These are phyloP conservation scores for Aspergillus wentii DNA, from an alignment of 495 filamentous ascomycete genomes.

Conservation along the genomic window DNA sequence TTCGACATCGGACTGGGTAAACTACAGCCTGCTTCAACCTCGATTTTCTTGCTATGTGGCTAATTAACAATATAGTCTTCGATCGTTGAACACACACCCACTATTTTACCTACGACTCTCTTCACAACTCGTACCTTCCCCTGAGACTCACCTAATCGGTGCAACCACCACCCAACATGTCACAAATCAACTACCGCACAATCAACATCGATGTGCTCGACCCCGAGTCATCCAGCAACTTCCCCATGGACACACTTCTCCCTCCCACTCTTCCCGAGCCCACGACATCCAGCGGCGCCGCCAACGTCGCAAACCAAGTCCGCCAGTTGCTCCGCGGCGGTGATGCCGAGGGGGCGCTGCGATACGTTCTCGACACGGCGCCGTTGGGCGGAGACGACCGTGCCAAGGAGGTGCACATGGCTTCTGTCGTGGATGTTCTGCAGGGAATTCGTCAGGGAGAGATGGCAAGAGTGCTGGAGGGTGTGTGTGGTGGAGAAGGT, in stretches of 20 bases:
- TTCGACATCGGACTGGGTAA: constrained; percentile 3
- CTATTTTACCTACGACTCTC: background rate
- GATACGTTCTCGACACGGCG: constrained; percentile 69
- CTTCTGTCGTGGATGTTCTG: constrained; percentile 79
- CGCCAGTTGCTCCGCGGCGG: constrained; percentile 80
- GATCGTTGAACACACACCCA: background rate
- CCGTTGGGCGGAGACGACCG: constrained; percentile 66
- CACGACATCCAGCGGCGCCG: constrained; percentile 64
- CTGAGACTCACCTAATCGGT: constrained; percentile 1
- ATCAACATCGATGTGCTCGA: constrained; percentile 89
- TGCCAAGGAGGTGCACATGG: constrained; percentile 80
- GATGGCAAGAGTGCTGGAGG: constrained; percentile 77
- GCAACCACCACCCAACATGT: constrained; percentile 36
- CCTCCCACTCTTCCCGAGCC: constrained; percentile 58
- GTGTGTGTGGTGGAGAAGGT: constrained; percentile 64
- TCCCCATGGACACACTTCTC: constrained; percentile 74
- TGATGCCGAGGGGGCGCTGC: constrained; percentile 78
- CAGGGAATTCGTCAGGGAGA: constrained; percentile 87
- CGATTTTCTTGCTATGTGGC: background rate
- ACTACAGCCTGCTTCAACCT: constrained; percentile 2
- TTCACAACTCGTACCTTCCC: background rate
- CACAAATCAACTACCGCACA: constrained; percentile 74
- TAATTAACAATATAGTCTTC: background rate
- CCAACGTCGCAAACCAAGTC: constrained; percentile 68
- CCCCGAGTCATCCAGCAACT: constrained; percentile 83